Evolutionary conservation across 176 grass and related monocot genomes (phyloP), one percentile per base, ranked within the genome.

Genomic region (Leersia perrieri): DNA sequence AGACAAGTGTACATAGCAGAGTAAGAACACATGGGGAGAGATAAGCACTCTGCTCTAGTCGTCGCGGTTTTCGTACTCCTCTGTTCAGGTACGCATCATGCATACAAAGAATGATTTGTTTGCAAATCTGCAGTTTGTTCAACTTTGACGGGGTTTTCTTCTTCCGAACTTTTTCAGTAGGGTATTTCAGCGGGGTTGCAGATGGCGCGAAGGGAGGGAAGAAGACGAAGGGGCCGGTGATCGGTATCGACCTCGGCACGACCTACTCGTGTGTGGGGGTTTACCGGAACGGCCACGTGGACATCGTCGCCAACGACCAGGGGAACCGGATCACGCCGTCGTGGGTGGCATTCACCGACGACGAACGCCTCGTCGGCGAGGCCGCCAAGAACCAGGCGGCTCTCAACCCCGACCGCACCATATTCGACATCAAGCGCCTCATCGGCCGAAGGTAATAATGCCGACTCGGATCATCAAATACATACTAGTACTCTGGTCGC

Each of bases 371-470:
- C 18, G 49, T 53, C 49, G 49, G 49, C 18, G 49, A 53, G 49
- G 69, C 40, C 69, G 69, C 69, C 69, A 49, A 49, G 69, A 78
- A 85, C 66, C 83, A 79, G 74, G 74, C 83, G 26, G 66, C 66
- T 23, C 20, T 71, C 49, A 78, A 85, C 27, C 63, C 83, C 4
- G 83, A 79, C 27, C 68, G 74, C 29, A 85, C 83, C 40, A 63
- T 85, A 41, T 85, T 72, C 45, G 83, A 85, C 44, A 75, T 71
- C 33, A 85, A 85, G 41, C 30, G 75, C 14, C 83, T 79, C 7
- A 64, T 85, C 11, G 83, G 83, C 30, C 55, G 49, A 7, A 53
- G 49, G 49, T 53, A 53, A 44, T 13, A 13, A 44, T 2, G 41
- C 41, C 41, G 12, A 44, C 11, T 2, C 41, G 14, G 41, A 44